Percentiles rank a stretch among this genome's conserved stretches.
Evolutionary conservation across 78 protist species (phyloP).

Genomic region (slime mould (Dictyostelium discoideum)): dicty_2.7 NC_007090.3:4235501-4236000

Average conservation of each 20-base stretch:
- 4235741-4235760: neutral
- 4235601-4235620: neutral
- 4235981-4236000: too few relatives aligned
- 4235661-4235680: neutral
- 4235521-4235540: neutral
- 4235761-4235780: neutral
- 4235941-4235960: neutral
- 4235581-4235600: constrained; percentile 3
- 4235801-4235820: neutral
- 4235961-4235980: too few relatives aligned
- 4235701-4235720: neutral
- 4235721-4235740: neutral
- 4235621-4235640: neutral
- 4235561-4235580: constrained; percentile 32
- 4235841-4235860: neutral
- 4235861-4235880: too few relatives aligned
- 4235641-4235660: neutral
- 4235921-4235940: neutral
- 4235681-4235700: neutral
- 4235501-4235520: neutral
- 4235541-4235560: neutral
- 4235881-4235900: too few relatives aligned
- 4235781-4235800: too few relatives aligned
- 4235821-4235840: neutral
- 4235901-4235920: too few relatives aligned